Percentiles rank a stretch among this genome's conserved stretches.
phyloP scores from a whole-genome alignment of 2,329 filamentous ascomycete species.

The Endoconidiophora polonica region DNA sequence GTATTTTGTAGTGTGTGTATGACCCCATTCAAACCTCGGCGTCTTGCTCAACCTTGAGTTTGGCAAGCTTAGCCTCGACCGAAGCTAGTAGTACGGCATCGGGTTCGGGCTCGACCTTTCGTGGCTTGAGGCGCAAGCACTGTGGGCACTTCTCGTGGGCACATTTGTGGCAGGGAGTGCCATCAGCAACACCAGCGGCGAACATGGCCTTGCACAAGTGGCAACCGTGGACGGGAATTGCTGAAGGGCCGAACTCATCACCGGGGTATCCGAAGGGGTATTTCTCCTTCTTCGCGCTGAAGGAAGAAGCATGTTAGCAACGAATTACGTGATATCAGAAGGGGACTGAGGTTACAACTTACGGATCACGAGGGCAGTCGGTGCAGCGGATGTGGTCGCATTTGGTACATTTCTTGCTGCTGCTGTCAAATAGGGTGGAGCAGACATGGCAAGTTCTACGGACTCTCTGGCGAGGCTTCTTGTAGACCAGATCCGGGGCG shows the following conservation, averaged over 20 bases:
- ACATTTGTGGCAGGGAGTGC: slow-evolving; percentile 42
- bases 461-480: slow-evolving; percentile 55
- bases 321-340: neutral
- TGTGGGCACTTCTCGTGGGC: slow-evolving; percentile 40
- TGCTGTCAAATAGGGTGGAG: slow-evolving; percentile 39
- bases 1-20: too few relatives aligned
- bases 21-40: too few relatives aligned
- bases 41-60: slow-evolving; percentile 21
- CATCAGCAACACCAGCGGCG: slow-evolving; percentile 31
- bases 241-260: slow-evolving; percentile 38
- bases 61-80: slow-evolving; percentile 38
- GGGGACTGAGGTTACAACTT: slow-evolving; percentile 24
- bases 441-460: slow-evolving; percentile 65
- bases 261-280: slow-evolving; percentile 56
- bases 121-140: slow-evolving; percentile 41
- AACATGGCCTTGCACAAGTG: slow-evolving; percentile 45
- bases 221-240: slow-evolving; percentile 40
- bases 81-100: slow-evolving; percentile 43
- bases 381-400: slow-evolving; percentile 64
- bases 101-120: slow-evolving; percentile 42
- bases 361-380: slow-evolving; percentile 67
- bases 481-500: slow-evolving; percentile 55
- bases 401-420: slow-evolving; percentile 44
- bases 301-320: slow-evolving; percentile 7
- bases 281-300: slow-evolving; percentile 47